These are phyloP conservation scores for Apiotrichum sp. DNA, from an alignment of 1,284 basidiomycete genomes.

Conservation along the genomic window DNA sequence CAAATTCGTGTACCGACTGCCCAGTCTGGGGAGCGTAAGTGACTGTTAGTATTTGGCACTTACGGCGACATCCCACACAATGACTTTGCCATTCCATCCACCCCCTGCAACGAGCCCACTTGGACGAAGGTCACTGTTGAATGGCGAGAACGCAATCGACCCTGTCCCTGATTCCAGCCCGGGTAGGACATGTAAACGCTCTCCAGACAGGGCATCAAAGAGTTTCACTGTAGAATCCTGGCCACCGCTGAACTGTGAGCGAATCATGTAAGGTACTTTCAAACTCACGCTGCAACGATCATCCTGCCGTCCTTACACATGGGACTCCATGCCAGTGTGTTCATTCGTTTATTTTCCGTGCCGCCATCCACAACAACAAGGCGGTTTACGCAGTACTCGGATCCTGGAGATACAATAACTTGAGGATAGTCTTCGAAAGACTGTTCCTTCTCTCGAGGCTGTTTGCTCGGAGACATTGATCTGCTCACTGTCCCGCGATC, in stretches of 20 bases:
- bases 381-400: conserved; percentile 29
- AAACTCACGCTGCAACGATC: conserved; percentile 42
- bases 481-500: conserved; percentile 19
- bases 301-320: conserved; percentile 21
- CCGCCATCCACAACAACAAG: conserved; percentile 29
- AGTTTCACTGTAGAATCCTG: conserved; percentile 41
- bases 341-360: conserved; percentile 41
- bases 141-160: conserved; percentile 36
- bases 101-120: conserved; percentile 34
- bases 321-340: conserved; percentile 37
- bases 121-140: conserved; percentile 10
- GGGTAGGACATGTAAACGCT: conserved; percentile 27
- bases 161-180: conserved; percentile 38
- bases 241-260: conserved; percentile 24
- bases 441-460: conserved; percentile 11
- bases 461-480: conserved; percentile 19
- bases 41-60: conserved; percentile 3
- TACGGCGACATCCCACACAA: conserved; percentile 39
- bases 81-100: conserved; percentile 35
- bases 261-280: no score
- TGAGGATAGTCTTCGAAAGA: conserved; percentile 24
- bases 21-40: conserved; percentile 23
- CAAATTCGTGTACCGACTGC: conserved; percentile 21
- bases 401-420: conserved; percentile 18
- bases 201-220: conserved; percentile 32